Evolutionary conservation across 176 grass and related monocot genomes (phyloP).

Genomic region (Triticum turgidum): DNA sequence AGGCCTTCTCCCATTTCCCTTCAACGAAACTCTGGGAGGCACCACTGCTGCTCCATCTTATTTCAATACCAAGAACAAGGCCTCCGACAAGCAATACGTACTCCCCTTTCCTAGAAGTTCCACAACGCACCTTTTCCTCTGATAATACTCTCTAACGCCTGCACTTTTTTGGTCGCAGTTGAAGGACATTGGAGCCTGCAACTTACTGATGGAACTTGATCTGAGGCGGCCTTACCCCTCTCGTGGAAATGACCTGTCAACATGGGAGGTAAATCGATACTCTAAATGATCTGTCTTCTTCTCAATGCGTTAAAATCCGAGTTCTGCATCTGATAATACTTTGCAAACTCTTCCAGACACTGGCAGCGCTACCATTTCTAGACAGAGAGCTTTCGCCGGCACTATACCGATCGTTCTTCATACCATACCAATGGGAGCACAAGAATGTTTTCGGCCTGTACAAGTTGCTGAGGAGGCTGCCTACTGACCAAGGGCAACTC

Average conservation of each 20-base stretch:
- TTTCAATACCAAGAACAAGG: constrained; percentile 94
- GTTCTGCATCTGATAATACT: neutral
- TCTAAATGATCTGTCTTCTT: neutral
- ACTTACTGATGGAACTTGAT: constrained; percentile 84
- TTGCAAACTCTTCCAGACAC: constrained; percentile 45
- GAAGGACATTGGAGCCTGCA: constrained; percentile 65
- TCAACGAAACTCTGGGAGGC: constrained; percentile 89
- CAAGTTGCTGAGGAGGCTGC: constrained; percentile 73
- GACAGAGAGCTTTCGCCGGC: constrained; percentile 93
- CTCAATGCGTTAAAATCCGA: neutral
- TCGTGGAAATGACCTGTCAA: constrained; percentile 71
- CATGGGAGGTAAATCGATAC: constrained; percentile 77
- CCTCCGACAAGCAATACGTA: constrained; percentile 85
- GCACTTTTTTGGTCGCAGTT: constrained; percentile 45
- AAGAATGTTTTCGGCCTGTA: constrained; percentile 90
- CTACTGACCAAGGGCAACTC: neutral
- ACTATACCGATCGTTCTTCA: constrained; percentile 83
- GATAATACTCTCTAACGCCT: neutral
- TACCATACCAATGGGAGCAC: constrained; percentile 80
- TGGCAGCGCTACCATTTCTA: constrained; percentile 68
- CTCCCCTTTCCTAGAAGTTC: constrained; percentile 12
- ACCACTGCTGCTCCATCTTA: constrained; percentile 78
- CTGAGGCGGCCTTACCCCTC: constrained; percentile 75
- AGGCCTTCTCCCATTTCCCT: constrained; percentile 90
- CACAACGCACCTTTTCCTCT: neutral